Base-by-base conservation (phyloP, 176 grass and related monocot species). In the Phyllostachys edulis region DNA sequence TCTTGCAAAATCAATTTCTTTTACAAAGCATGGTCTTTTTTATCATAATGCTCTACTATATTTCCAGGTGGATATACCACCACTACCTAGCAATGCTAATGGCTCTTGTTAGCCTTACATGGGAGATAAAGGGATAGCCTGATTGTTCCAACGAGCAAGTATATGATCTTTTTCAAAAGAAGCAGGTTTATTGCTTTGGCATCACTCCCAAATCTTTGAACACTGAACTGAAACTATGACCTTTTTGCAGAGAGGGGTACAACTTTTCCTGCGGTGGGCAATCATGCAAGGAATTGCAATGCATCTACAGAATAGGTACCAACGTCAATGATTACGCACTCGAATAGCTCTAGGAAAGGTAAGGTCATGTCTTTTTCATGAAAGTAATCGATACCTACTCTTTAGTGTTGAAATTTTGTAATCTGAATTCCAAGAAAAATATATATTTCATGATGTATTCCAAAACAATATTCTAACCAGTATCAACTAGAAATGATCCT, bases 91-190 rank as follows among this genome's bases (percentile, higher is more conserved):
- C 29, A 29, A 38, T 38, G 29, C 5, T 91, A 78, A 98, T 98
- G 92, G 92, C 95, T 63, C 90, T 95, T 88, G 85, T 98, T 63
- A 98, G 95, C 73, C 90, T 98, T 80, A 98, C 95, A 59, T 98
- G 95, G 95, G 95, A 95, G 73, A 89, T 98, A 86, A 95, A 95
- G 74, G 89, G 92, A 69, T 85, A 98, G 36, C 90, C 95, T 77
- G 90, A 98, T 87, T 98, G 95, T 87, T 90, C 84, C 36, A 93
- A 42, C 62, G 94, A 97, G 77, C 95, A 94, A 90, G 95, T 92
- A 91, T 23, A 11, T 86, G 12, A n/a, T 50, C 29, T 61, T 55
- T 42, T 29, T 21, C 18, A 13, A 12, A 55, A n/a, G 34, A 41
- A 69, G 37, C 24, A 24, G 5, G 21, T 59, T 18, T 61, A 40